Evolutionary conservation across 768 basidiomycete species (phyloP).

Genomic region (Coprinopsis cinerea): DNA sequence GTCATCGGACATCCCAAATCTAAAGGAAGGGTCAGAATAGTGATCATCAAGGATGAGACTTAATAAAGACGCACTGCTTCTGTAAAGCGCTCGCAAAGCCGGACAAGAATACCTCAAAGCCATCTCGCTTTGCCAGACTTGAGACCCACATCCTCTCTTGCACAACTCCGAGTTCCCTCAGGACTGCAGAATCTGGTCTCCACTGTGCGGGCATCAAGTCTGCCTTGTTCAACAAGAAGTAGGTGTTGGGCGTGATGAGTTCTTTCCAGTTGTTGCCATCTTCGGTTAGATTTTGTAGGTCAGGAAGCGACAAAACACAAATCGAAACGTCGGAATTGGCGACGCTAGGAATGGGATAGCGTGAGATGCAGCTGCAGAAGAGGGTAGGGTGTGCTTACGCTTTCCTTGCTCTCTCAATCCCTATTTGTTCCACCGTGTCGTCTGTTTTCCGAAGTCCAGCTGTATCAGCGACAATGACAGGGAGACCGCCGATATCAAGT

Average conservation of each 20-base stretch:
- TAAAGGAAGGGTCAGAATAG: neutral
- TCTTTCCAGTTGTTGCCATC: conserved; percentile 27
- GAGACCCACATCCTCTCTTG: conserved; percentile 42
- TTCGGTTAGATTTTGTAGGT: conserved; percentile 21
- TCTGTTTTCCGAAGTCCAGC: conserved; percentile 72
- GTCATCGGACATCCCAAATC: conserved; percentile 6
- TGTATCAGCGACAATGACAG: conserved; percentile 78
- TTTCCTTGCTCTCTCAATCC: conserved; percentile 65
- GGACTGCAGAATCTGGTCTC: neutral
- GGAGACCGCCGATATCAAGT: conserved; percentile 83
- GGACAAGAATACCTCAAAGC: conserved; percentile 53
- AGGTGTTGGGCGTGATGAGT: conserved; percentile 51
- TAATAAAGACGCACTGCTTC: conserved; percentile 32
- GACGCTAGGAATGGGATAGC: conserved; percentile 38
- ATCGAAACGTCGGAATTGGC: conserved; percentile 62
- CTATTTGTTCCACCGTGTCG: conserved; percentile 75
- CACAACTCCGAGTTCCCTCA: neutral
- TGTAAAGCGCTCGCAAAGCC: conserved; percentile 50
- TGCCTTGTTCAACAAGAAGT: conserved; percentile 74
- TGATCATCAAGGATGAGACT: neutral
- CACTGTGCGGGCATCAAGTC: conserved; percentile 39
- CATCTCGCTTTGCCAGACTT: conserved; percentile 56
- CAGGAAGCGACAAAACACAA: conserved; percentile 75
- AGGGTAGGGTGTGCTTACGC: conserved; percentile 41
- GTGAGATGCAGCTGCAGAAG: conserved; percentile 2